Base-by-base conservation (phyloP, 2,329 filamentous ascomycete genomes). In the Fusarium fracticaudum region DNA sequence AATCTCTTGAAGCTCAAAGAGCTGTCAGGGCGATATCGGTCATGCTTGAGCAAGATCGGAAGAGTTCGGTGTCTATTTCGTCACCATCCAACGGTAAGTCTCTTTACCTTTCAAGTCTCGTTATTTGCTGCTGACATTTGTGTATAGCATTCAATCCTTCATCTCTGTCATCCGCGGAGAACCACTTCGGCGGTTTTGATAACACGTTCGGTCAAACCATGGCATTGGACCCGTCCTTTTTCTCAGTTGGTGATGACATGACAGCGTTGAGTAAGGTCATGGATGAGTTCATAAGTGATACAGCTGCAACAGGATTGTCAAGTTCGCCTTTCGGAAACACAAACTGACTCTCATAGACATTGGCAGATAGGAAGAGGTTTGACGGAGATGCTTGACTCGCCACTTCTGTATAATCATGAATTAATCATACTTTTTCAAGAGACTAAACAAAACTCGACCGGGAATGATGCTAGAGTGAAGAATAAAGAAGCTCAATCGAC, bases 201-300 rank as follows among this genome's bases (percentile, higher is more conserved):
- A 67, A 59, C 22, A 67, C 37, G 6, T 71, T 59, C 18, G 68
- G 58, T 14, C 72, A 75, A 44, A 54, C 50, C 18, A 64, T 76
- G 55, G 48, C 64, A 18, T 40, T 74, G 11, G 70, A 76, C n/a
- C 48, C 64, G 14, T 68, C 53, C 15, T 66, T 75, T 17, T 37
- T 68, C 60, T 31, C 54, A 12, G 33, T 58, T 24, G 47, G 51
- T 14, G 57, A 69, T n/a, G 59, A 64, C 13, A 41, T 66, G 60
- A 35, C 20, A 15, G 31, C 33, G 37, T 64, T 73, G 31, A 64
- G 72, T 38, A 59, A 41, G 22, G 53, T 60, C 15, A 26, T 70
- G 11, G 50, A 62, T 6, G 65, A 73, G 24, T 59, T 64, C 20
- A 50, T 73, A 38, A 53, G n/a, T 31, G 47, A 43, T 43, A 48